Conservation (phyloP, 2,329 filamentous ascomycete genomes). For the Apiospora marii region DNA sequence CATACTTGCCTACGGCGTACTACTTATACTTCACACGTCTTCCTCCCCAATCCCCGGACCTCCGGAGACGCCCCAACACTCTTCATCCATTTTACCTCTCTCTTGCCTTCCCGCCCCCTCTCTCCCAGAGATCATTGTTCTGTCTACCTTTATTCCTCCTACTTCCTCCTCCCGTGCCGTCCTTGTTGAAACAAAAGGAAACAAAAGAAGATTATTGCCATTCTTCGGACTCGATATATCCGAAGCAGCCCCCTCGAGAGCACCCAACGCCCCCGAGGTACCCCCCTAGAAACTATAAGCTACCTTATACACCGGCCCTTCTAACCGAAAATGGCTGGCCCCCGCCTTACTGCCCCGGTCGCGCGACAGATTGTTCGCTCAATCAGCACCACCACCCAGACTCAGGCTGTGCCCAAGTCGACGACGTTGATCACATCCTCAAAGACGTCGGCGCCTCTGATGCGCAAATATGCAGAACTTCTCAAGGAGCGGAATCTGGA, state of each 20-base stretch:
- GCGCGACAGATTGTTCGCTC: constrained; percentile 40
- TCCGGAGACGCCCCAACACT: neutral
- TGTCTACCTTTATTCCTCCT: constrained; percentile 12
- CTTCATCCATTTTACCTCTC: constrained; percentile 11
- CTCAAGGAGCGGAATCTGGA: constrained; percentile 45
- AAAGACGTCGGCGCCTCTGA: constrained; percentile 39
- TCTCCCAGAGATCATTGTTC: neutral
- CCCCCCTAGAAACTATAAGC: constrained; percentile 14
- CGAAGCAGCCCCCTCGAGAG: neutral
- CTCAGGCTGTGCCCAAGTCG: constrained; percentile 34
- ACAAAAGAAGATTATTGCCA: neutral
- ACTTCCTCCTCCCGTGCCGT: neutral
- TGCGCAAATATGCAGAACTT: constrained; percentile 46
- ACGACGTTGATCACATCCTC: constrained; percentile 40
- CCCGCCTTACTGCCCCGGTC: constrained; percentile 43
- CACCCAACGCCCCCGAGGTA: constrained; percentile 4
- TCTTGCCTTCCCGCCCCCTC: neutral
- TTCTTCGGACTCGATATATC: neutral
- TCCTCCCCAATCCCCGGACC: neutral
- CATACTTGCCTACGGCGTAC: neutral
- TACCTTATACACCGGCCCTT: constrained; percentile 15
- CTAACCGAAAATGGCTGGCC: constrained; percentile 37
- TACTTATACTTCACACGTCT: constrained; percentile 17
- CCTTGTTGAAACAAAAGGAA: constrained; percentile 11
- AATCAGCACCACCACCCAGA: constrained; percentile 39